Base-by-base conservation (phyloP, 2,329 filamentous ascomycete species). In the Ophiostoma pallidulum region DNA sequence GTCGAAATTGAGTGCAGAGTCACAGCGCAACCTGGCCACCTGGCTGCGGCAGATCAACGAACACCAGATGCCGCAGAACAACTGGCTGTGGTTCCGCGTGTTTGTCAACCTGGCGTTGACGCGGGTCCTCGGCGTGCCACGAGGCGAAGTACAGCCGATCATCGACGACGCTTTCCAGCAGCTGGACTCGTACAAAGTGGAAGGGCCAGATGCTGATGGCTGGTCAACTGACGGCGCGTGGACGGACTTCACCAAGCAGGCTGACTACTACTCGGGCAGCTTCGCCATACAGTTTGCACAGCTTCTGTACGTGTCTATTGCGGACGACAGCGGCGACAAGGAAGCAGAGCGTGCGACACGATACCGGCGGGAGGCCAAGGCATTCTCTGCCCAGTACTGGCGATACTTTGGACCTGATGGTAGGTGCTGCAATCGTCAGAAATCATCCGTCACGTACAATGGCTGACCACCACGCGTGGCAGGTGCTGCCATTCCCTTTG, bases 401-500 rank as follows among this genome's bases (percentile, higher is more conserved):
- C 55, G 58, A 14, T 71, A 69, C 45, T 70, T 70, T 53, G 65
- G n/a, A n/a, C n/a, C n/a, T n/a, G n/a, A n/a, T n/a, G n/a, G n/a
- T n/a, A n/a, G n/a, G n/a, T n/a, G n/a, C n/a, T n/a, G n/a, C n/a
- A n/a, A n/a, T n/a, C n/a, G n/a, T n/a, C n/a, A n/a, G n/a, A n/a
- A n/a, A n/a, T n/a, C n/a, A n/a, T n/a, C n/a, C n/a, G n/a, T n/a
- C n/a, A n/a, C n/a, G n/a, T n/a, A n/a, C n/a, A n/a, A n/a, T n/a
- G n/a, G n/a, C n/a, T n/a, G n/a, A n/a, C n/a, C n/a, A n/a, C n/a
- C n/a, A n/a, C n/a, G 69, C 41, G 44, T 6, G 8, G 9, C 39
- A 66, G 68, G 68, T 3, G 62, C 67, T 9, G 63, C 67, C 1
- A 71, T 72, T 16, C 67, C 68, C 0, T 72, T 71, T 50, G 68